Evolutionary conservation across 306 rosid genomes (phyloP), one percentile per base, ranked within the genome.

Genomic region (Vigna mungo): DNA sequence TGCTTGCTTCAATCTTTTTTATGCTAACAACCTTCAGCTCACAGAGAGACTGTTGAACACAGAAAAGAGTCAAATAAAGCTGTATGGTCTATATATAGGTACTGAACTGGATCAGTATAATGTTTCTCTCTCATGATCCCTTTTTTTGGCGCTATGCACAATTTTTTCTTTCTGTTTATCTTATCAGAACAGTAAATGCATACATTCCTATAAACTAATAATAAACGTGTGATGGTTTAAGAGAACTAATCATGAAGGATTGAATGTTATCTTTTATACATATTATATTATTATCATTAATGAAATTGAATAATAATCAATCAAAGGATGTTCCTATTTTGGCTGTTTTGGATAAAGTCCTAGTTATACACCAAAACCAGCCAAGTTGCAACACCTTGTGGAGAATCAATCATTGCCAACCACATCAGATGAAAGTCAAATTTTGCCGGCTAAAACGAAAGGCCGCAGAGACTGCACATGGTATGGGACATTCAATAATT

Each of bases 391-490:
- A 39, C 32, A 48, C 20, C 30, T 41, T 65, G 67, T 13, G 68
- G 79, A 54, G 68, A 80, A 72, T 72, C 78, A 79, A 80, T 72
- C 51, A 72, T 72, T 80, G 79, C 41, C 0, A 4, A 53, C 83
- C 74, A 72, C 68, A 44, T 80, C 79, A 63, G 74, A 30, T 27
- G 32, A 60, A 30, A 27, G 61, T 80, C 78, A 80, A 63, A 72
- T 62, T 63, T 64, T 64, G 79, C 74, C 81, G 58, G 68, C 67
- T 77, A 66, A 36, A 64, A 37, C 9, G 53, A 64, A 46, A 76
- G 52, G 65, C 49, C 30, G 11, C 2, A 13, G 72, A 64, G 52
- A 37, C 16, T 12, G 71, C 80, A 63, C 80, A 64, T 64, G 80
- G 41, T 34, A 75, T 75, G 72, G 52, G 72, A 67, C 72, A 67